Conservation (phyloP, 192 early-diverging fungal genomes). For the Spizellomyces sp. region DNA sequence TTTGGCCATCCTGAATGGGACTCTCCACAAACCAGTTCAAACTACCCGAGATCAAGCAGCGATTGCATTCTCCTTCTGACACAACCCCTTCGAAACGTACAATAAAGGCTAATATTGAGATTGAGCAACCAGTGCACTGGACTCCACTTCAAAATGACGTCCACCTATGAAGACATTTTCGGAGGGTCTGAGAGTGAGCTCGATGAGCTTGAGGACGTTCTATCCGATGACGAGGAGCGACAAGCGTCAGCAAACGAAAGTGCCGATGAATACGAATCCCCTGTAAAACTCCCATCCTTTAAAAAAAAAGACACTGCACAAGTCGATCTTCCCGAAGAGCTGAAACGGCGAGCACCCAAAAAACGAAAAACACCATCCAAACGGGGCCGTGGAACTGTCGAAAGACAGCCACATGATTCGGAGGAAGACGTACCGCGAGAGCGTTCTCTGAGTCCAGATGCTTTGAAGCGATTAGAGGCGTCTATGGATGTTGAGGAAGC, state of each 20-base stretch:
- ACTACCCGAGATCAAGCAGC: no score
- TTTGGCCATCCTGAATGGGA: no score
- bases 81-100: no score
- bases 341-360: slow-evolving; percentile 19
- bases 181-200: slow-evolving; percentile 37
- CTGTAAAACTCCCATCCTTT: slow-evolving; percentile 38
- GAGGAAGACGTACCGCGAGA: slow-evolving; percentile 1
- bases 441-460: slow-evolving; percentile 24
- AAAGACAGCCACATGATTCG: no score
- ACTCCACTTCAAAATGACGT: no score
- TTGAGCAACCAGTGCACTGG: no score
- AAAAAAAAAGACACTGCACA: slow-evolving; percentile 35
- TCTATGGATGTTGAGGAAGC: slow-evolving; percentile 44
- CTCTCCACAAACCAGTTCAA: no score
- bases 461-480: slow-evolving; percentile 30
- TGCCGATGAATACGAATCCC: neutral
- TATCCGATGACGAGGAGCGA: slow-evolving; percentile 34
- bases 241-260: slow-evolving; percentile 7
- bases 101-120: no score
- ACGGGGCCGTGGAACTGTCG: neutral
- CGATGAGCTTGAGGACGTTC: slow-evolving; percentile 35
- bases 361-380: neutral
- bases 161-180: slow-evolving; percentile 28
- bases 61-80: no score
- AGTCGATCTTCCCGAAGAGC: slow-evolving; percentile 23